These are phyloP conservation scores for barley (Hordeum vulgare) DNA, from an alignment of 176 grass and related monocot genomes.

Conservation along the genomic window MorexV3_pseudomolecules_assembly NC_058520.1:53301326-53301825, in stretches of 20 bases:
- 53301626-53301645: too few species aligned
- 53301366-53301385: not conserved
- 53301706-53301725: too few species aligned
- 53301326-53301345: not conserved
- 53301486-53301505: not conserved
- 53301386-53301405: not conserved
- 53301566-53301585: not conserved
- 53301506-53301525: not conserved
- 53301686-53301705: too few species aligned
- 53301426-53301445: not conserved
- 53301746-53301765: too few species aligned
- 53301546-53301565: not conserved
- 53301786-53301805: too few species aligned
- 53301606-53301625: not conserved
- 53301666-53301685: too few species aligned
- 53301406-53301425: not conserved
- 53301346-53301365: not conserved
- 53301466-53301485: not conserved
- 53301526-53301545: not conserved
- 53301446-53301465: not conserved
- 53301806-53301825: too few species aligned
- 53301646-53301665: too few species aligned
- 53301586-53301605: not conserved
- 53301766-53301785: too few species aligned
- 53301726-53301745: too few species aligned